Evolutionary conservation across 2,329 filamentous ascomycete species (phyloP).

Genomic region (Alternaria triticimaculans): DNA sequence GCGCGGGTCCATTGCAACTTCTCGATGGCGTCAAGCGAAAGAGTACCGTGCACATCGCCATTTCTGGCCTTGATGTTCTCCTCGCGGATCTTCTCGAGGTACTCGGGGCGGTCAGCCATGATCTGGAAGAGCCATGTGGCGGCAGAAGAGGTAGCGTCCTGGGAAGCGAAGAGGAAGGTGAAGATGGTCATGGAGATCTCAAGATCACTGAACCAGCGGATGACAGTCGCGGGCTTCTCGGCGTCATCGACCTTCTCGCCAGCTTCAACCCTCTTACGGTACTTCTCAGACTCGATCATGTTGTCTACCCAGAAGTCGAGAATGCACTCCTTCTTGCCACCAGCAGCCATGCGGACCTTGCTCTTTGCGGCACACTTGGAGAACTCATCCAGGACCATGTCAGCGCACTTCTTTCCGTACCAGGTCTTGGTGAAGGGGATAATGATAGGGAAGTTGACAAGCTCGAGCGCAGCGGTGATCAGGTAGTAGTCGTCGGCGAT

Average conservation of each 20-base stretch:
- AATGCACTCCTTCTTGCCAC: conserved; percentile 86
- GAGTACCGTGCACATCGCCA: conserved; percentile 72
- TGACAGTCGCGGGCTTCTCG: conserved; percentile 81
- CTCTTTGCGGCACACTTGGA: conserved; percentile 90
- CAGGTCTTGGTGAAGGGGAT: conserved; percentile 93
- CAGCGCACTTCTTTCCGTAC: conserved; percentile 95
- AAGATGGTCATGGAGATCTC: conserved; percentile 94
- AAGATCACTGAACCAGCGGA: conserved; percentile 87
- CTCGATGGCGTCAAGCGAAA: conserved; percentile 87
- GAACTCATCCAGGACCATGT: conserved; percentile 91
- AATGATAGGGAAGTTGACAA: conserved; percentile 90
- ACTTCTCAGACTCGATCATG: conserved; percentile 86
- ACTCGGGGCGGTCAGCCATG: conserved; percentile 90
- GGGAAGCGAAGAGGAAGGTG: conserved; percentile 95
- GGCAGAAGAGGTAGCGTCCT: conserved; percentile 94
- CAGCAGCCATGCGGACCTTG: conserved; percentile 88
- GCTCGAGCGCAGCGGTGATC: conserved; percentile 91
- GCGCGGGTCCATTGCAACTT: conserved; percentile 88
- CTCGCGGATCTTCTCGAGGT: conserved; percentile 86
- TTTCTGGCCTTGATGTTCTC: conserved; percentile 82
- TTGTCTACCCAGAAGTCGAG: conserved; percentile 85
- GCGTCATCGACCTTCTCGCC: conserved; percentile 66
- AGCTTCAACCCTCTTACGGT: conserved; percentile 77
- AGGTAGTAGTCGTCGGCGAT: conserved; percentile 97
- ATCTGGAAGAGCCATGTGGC: conserved; percentile 95